phyloP scores from a whole-genome alignment of 2,329 filamentous ascomycete genomes.

The Botrytis fragariae region DNA sequence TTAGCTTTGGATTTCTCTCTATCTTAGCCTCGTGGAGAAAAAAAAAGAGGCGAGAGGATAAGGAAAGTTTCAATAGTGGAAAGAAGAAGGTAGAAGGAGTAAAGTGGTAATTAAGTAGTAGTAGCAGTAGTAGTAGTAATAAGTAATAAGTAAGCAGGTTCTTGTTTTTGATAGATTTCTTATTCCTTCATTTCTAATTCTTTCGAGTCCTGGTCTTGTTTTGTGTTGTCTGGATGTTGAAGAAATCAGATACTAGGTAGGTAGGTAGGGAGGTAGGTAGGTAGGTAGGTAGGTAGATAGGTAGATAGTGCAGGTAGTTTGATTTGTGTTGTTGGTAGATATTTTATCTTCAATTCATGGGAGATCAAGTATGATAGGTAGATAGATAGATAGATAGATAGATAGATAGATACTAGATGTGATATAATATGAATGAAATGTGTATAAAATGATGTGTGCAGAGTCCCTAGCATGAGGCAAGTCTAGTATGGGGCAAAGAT shows the following conservation, averaged over 20 bases:
- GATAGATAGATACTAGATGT: neutral
- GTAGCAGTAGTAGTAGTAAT: too few species aligned
- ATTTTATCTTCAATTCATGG: neutral
- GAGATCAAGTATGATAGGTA: neutral
- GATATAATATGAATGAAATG: neutral
- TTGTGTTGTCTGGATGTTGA: neutral
- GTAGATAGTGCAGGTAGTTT: neutral
- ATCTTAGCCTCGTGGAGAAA: neutral
- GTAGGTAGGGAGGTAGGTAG: too few species aligned
- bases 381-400: neutral
- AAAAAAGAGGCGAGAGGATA: constrained; percentile 7
- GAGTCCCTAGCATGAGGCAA: neutral
- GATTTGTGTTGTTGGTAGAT: neutral
- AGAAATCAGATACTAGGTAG: neutral
- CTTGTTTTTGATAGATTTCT: neutral
- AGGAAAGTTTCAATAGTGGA: neutral
- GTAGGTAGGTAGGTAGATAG: too few species aligned
- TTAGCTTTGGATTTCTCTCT: neutral
- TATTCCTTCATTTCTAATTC: neutral
- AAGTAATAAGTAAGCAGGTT: neutral
- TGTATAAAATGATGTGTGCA: neutral
- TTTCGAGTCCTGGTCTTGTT: neutral
- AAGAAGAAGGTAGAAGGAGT: neutral
- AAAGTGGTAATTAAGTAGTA: neutral
- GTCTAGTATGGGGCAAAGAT: neutral